Evolutionary conservation across 257 asterid genomes (phyloP), one percentile per base, ranked within the genome.

Genomic region (Craterostigma plantagineum): DNA sequence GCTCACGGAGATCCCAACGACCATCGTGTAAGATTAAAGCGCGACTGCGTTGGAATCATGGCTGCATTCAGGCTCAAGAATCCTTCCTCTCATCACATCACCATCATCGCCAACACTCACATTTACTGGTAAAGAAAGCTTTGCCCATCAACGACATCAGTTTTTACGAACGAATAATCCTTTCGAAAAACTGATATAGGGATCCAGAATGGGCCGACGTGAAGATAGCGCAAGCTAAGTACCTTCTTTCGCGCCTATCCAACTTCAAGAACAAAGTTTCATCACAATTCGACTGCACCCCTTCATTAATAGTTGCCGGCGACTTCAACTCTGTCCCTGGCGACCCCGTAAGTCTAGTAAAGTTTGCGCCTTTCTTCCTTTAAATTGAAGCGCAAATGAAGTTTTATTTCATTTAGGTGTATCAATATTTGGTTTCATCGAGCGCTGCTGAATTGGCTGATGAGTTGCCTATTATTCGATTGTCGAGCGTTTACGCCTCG

Each of bases 271-370:
- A 39, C 12, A 52, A 59, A 15, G 91, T 82, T 12, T 61, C 82
- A 0, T 47, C 64, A 51, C 68, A 74, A 65, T 58, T 70, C 52
- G 73, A 66, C 45, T 74, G 92, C 62, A 58, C 56, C 0, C 91
- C 95, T 56, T 60, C 86, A 17, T 23, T 77, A 50, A 43, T 82
- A 36, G 69, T 87, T 35, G 70, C 93, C n/a, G 92, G 95, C 16
- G 95, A 87, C 66, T 87, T 87, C 73, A 87, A 87, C 53, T 82
- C 93, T 7, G 59, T 66, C 51, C 95, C 95, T 10, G 93, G 91
- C 33, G 86, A 70, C 60, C 69, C 66, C 85, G 95, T 87, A 53
- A 44, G 63, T 50, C n/a, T n/a, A n/a, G 62, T 50, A 18, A 18
- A 30, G 18, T 7, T n/a, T 10, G 4, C 11, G 3, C 8, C 14